Base-by-base conservation (phyloP, 352 stramenopile genomes). In the Saprolegnia diclina region DNA sequence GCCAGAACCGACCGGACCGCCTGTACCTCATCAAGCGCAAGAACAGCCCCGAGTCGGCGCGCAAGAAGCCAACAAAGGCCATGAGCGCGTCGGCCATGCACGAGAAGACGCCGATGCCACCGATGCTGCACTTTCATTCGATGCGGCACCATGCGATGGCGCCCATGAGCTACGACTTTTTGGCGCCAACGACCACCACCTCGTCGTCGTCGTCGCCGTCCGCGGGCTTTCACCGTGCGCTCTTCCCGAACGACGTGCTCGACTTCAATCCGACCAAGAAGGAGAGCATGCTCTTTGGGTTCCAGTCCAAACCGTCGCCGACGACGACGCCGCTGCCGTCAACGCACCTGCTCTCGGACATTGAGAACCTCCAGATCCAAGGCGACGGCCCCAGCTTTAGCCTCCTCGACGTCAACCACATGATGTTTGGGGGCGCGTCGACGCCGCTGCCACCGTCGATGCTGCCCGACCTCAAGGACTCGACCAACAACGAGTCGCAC, bases 1-100 rank as follows among this genome's bases (percentile, higher is more conserved):
- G 83, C 55, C 75, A 81, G 50, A 80, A 78, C 48, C 77, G 87
- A 48, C 83, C 83, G n/a, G 75, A 85, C 56, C 76, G 87, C 22
- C 68, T 90, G 42, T 66, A 66, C 57, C 40, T 66, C 19, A 66
- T 66, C 44, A 66, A 66, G 42, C 57, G 57, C 37, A 66, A 66
- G 29, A 66, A 66, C 57, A 66, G 57, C 38, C 57, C 57, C 37
- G 57, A 66, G 40, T 54, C 18, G 18, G 26, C 57, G 42, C n/a
- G 57, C 37, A 66, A 66, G 57, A 66, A 66, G 42, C 38, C 50
- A 7, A 24, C 57, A 22, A 38, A 35, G n/a, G 18, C n/a, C n/a
- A n/a, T 54, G 26, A 65, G 35, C 11, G 45, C 32, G 56, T 64
- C 56, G 0, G 29, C 37, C 35, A 38, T 45, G 42, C 42, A n/a